Base-by-base conservation (phyloP, 176 grass and related monocot species). In the Microstegium vimineum region DNA sequence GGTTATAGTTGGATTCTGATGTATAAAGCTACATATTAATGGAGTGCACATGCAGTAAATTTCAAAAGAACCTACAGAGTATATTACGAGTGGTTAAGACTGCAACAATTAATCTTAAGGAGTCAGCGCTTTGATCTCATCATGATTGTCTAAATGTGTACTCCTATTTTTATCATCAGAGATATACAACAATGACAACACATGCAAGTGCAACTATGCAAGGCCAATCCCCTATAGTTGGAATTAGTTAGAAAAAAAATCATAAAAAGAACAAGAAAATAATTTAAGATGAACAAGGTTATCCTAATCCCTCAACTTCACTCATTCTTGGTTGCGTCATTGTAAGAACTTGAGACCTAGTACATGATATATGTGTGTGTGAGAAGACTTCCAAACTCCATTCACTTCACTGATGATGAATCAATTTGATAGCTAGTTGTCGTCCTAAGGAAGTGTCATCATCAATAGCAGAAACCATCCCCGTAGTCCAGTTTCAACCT, bases 1-100 rank as follows among this genome's bases (percentile, higher is more conserved):
- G 4, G 85, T 87, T 81, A 60, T 69, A 69, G 76, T 86, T 74
- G 84, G 59, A 80, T 79, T 65, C n/a, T 65, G 67, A 32, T 86
- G 69, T 65, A 79, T 30, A 52, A 86, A 86, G 67, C 42, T 40
- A 86, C 40, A 13, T 23, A 34, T 63, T 37, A 62, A 62, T 20
- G 17, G 65, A 71, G 66, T 79, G 66, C 30, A 40, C 67, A 52
- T 5, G 63, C 81, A 56, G 81, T 83, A 66, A 83, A 75, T 40
- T 75, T 66, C 42, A 54, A 83, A 74, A 75, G 81, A 10, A 41
- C 16, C 45, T 36, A 63, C 67, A 31, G 32, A 15, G 23, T 25
- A 64, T 73, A 68, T 23, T n/a, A 51, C 71, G 75, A 72, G 54
- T 40, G n/a, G 31, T 85, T 79, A 72, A 79, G 56, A 72, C 75